Evolutionary conservation across 306 rosid genomes (phyloP).

Genomic region (Erythrophleum fordii): DNA sequence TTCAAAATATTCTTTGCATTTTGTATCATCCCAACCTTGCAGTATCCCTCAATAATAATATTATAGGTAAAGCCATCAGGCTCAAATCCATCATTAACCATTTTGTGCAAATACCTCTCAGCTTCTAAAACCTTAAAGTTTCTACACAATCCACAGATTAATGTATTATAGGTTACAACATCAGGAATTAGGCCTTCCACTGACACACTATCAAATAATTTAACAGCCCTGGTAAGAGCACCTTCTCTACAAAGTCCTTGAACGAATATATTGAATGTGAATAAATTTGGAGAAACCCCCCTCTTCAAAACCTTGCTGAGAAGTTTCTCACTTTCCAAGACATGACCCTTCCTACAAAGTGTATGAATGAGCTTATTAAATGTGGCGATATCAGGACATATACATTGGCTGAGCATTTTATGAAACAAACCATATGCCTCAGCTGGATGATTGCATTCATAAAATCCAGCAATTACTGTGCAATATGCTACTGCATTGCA

Average conservation of each 20-base stretch:
- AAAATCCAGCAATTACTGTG: conserved; percentile 74
- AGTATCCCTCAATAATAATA: conserved; percentile 76
- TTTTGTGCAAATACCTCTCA: conserved; percentile 65
- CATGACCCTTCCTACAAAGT: conserved; percentile 75
- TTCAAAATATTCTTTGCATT: conserved; percentile 71
- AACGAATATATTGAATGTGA: conserved; percentile 78
- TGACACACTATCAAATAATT: conserved; percentile 53
- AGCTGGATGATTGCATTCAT: conserved; percentile 46
- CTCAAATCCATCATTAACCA: conserved; percentile 80
- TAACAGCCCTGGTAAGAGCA: conserved; percentile 53
- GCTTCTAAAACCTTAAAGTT: conserved; percentile 66
- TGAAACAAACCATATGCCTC: conserved; percentile 70
- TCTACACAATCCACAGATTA: conserved; percentile 82
- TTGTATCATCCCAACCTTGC: conserved; percentile 76
- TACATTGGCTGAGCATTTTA: conserved; percentile 62
- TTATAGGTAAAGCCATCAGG: conserved; percentile 85
- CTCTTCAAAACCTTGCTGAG: conserved; percentile 77
- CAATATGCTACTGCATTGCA: conserved; percentile 83
- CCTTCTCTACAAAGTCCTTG: conserved; percentile 81
- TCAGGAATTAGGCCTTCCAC: conserved; percentile 75
- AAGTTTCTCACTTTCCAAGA: conserved; percentile 70
- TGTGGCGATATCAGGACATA: conserved; percentile 67
- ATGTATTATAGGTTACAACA: conserved; percentile 77
- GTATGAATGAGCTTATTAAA: conserved; percentile 84
- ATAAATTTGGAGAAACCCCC: conserved; percentile 79